Base-by-base conservation (phyloP, 805 yeast genomes). In the Metschnikowia cubensis region DNA sequence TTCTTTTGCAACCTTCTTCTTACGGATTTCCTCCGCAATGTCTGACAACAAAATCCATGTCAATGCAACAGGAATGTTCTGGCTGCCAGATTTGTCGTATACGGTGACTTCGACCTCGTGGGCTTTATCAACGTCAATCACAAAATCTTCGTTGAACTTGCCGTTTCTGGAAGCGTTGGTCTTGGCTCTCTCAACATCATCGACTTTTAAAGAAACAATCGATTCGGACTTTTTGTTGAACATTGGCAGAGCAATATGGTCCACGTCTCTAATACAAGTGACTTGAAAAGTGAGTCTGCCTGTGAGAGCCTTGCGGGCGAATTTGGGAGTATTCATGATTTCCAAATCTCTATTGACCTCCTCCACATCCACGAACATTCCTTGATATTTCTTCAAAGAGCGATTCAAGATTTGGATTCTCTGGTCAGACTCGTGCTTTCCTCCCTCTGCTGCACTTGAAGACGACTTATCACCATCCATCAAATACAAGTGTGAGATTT, bases 21-120 rank as follows among this genome's bases (percentile, higher is more conserved):
- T 87, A 68, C 99, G 88, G 49, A 92, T 79, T 59, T 94, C 98
- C 71, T 94, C 99, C 0, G 95, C 90, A 39, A 94, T 80, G 67
- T 94, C 99, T 3, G 95, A 84, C 29, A 94, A 75, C 35, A 92
- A 79, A 25, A 92, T 77, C 99, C 99, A 94, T 59, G 87, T 82
- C 35, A 94, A 76, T 7, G 96, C 99, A 6, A 94, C 97, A 0
- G 99, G 98, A 7, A 85, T 82, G 52, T 77, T 71, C 45, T 75
- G 79, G 50, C 75, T 81, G 35, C 87, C 87, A 11, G 78, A 73
- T 58, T 84, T 85, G 65, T 94, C 99, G 66, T 85, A 90, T 4
- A 94, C 89, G 1, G 91, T 81, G 50, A 94, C 75, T 61, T 91
- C 97, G 40, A 91, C 77, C 69, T 94, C 99, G 62, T 92, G 89